Evolutionary conservation across 495 filamentous ascomycete genomes (phyloP), one percentile per base, ranked within the genome.

Genomic region (Hypoxylon rickii): DNA sequence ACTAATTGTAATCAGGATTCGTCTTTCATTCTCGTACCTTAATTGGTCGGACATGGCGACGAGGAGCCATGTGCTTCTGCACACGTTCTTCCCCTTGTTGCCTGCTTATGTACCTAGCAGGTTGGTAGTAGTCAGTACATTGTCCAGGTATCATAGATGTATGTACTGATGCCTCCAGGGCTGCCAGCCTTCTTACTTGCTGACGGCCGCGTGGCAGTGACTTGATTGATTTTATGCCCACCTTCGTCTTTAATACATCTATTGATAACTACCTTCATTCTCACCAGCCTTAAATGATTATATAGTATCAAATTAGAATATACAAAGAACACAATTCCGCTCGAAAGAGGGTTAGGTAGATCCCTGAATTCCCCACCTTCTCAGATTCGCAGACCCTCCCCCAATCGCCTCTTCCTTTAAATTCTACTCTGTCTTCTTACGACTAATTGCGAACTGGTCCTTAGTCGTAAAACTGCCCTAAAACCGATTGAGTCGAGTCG

Each of bases 281-380:
- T 10, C 24, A 29, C 10, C 34, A 61, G 57, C 57, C 39, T 53
- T 54, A 56, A 54, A 3, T 6, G 29, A 33, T 33, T 47, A n/a
- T n/a, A n/a, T n/a, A n/a, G n/a, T n/a, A n/a, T n/a, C n/a, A n/a
- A n/a, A n/a, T n/a, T n/a, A n/a, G n/a, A n/a, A n/a, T n/a, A n/a
- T n/a, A n/a, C n/a, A n/a, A n/a, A n/a, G n/a, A 29, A 29, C 43
- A 10, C 26, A 47, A 33, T 55, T 39, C 41, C 36, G 17, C 47
- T 47, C 33, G 40, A 48, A 44, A 21, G 44, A 37, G 38, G 29
- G 45, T 15, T 26, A 26, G 47, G 13, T 57, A 52, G 38, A 53
- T 44, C 15, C 32, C 38, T 29, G 10, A 4, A 29, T 29, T 29
- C 24, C 10, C 24, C 24, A 29, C 24, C 24, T 29, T 29, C 4